These are phyloP conservation scores for Patellaria atrata DNA, from an alignment of 495 filamentous ascomycete species.

Conservation along the genomic window DNA sequence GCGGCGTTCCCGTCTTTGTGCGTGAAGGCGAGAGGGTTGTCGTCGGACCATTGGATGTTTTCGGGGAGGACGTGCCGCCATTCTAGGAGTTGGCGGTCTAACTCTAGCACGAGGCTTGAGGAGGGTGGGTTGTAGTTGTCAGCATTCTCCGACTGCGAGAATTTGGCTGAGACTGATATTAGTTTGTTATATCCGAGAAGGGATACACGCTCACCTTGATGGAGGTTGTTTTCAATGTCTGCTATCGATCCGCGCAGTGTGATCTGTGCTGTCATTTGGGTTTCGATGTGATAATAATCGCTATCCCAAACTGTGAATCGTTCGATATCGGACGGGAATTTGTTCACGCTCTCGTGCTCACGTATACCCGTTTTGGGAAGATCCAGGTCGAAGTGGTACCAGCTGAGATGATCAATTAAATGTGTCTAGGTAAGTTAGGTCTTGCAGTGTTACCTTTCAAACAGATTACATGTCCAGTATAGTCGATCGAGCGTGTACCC, in stretches of 20 bases:
- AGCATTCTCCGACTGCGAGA: no score
- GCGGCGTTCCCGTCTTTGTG: constrained; percentile 21
- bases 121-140: no score
- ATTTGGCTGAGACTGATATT: no score
- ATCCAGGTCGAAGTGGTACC: constrained; percentile 40
- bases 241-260: constrained; percentile 38
- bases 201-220: constrained; percentile 27
- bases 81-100: constrained; percentile 35
- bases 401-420: constrained; percentile 22
- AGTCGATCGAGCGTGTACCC: constrained; percentile 39
- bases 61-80: constrained; percentile 41
- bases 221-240: constrained; percentile 35
- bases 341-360: constrained; percentile 35
- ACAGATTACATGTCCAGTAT: constrained; percentile 45
- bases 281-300: background rate
- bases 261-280: constrained; percentile 44
- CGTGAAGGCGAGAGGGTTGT: constrained; percentile 30
- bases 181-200: no score
- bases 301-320: constrained; percentile 26
- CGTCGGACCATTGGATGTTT: constrained; percentile 40
- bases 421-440: background rate
- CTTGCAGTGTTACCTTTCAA: constrained; percentile 35
- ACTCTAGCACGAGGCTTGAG: constrained; percentile 23
- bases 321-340: constrained; percentile 38
- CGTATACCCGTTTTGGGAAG: constrained; percentile 39